Base-by-base conservation (phyloP, 345 rosid genomes). In the Mercurialis annua region DNA sequence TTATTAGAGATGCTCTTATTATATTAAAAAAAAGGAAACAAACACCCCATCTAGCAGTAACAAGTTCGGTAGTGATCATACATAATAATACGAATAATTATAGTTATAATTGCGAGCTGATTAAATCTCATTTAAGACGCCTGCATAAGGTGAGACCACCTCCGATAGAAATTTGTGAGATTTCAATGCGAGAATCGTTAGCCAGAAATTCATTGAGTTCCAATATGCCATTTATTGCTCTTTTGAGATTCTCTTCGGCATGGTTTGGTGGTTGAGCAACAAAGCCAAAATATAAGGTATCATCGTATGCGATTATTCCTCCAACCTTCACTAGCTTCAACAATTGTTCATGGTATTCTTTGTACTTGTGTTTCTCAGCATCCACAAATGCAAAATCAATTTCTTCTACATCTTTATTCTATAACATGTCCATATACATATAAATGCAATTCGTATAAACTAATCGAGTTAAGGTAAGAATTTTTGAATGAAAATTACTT, bases 351-450 rank as follows among this genome's bases (percentile, higher is more conserved):
- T 75, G 87, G 71, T 78, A 82, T 10, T 62, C 10, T 29, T 16
- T 57, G 53, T 81, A 74, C 57, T 49, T 69, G 0, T 36, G 1
- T 70, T 87, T 86, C 65, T 83, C 78, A 4, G 87, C 89, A 33
- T 88, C 94, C 65, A 79, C 82, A 64, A 86, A 88, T 38, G 79
- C 79, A 43, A 84, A 86, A 55, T 83, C 94, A 29, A 74, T 79
- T 52, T 71, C 80, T 38, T 47, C 51, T 17, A 2, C n/a, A n/a
- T n/a, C n/a, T n/a, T n/a, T n/a, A n/a, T n/a, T n/a, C n/a, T n/a
- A n/a, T n/a, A n/a, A n/a, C n/a, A n/a, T n/a, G n/a, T n/a, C n/a
- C n/a, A n/a, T n/a, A n/a, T n/a, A n/a, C n/a, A n/a, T n/a, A n/a
- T n/a, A n/a, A n/a, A n/a, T n/a, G n/a, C n/a, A n/a, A n/a, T n/a